Base-by-base conservation (phyloP, 371 early-diverging fungal genomes). In the Zopfochytrium polystomum region DNA sequence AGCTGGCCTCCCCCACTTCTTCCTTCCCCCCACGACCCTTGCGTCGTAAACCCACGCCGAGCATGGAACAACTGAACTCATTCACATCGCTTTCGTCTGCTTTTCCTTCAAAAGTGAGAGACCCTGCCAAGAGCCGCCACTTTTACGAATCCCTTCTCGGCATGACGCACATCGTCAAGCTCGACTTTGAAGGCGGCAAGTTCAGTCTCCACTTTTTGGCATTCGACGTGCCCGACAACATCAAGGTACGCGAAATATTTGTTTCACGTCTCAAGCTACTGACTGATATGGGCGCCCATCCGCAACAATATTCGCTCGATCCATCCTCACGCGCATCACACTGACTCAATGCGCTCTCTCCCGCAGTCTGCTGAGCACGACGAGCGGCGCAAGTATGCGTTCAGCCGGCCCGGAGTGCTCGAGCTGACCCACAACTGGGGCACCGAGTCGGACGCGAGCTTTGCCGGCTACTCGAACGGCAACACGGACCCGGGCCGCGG, bases 91-190 rank as follows among this genome's bases (percentile, higher is more conserved):
- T n/a, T n/a, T n/a, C n/a, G n/a, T n/a, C n/a, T n/a, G n/a, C n/a
- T n/a, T n/a, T n/a, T n/a, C n/a, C n/a, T n/a, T n/a, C n/a, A n/a
- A n/a, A n/a, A n/a, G 52, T 56, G 25, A 42, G 34, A 25, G 91
- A 93, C 73, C 88, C 90, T 44, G 69, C 84, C 71, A 80, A 75
- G 23, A 90, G 91, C 15, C 33, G 90, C 31, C 67, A 85, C 55
- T 93, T 93, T 58, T 93, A 93, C 68, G 65, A 77, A 35, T 82
- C 88, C 44, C 75, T 86, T 23, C 79, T 91, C 42, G 93, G 93
- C 53, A 91, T 93, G 91, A 88, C 84, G 63, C 70, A 84, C 18
- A 70, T 91, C 48, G 67, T 78, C 47, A 76, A 77, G 55, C 55
- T 75, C 45, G 86, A 86, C 22, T 80, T 76, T 44, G 77, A 74